phyloP scores from a whole-genome alignment of 768 basidiomycete species.

The Clitopilus passeckerianus region DNA sequence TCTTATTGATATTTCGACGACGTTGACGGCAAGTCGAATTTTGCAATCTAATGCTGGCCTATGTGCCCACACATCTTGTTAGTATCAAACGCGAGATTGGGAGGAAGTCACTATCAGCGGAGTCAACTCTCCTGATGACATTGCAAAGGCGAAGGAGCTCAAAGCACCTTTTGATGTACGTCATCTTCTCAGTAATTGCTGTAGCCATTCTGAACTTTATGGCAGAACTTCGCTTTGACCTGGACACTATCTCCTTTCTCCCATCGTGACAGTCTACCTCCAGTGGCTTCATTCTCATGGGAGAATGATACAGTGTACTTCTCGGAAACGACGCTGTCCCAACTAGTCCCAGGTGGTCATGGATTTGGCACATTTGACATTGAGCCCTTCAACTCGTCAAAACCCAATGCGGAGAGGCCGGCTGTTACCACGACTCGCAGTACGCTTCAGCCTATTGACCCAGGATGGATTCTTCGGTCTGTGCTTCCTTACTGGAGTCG shows the following conservation, averaged over 20 bases:
- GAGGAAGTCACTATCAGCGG: conserved; percentile 28
- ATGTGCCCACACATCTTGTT: neutral
- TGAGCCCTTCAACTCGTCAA: conserved; percentile 15
- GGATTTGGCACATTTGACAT: conserved; percentile 32
- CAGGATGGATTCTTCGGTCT: conserved; percentile 20
- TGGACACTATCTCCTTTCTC: conserved; percentile 37
- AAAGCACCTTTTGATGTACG: conserved; percentile 21
- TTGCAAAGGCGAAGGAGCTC: conserved; percentile 22
- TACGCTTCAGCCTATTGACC: conserved; percentile 13
- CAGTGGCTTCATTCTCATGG: conserved; percentile 26
- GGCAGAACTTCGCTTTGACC: conserved; percentile 26
- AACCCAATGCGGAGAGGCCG: neutral
- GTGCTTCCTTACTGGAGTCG: neutral
- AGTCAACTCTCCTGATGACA: conserved; percentile 26
- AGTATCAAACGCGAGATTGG: conserved; percentile 29
- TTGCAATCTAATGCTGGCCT: neutral
- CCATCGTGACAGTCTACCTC: conserved; percentile 24
- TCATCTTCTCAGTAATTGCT: neutral
- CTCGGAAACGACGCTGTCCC: conserved; percentile 26
- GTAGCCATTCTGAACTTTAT: neutral
- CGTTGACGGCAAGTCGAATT: conserved; percentile 19
- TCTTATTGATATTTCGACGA: conserved; percentile 26
- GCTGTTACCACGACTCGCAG: neutral
- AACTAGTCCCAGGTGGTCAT: conserved; percentile 27
- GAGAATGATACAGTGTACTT: conserved; percentile 30